phyloP scores from a whole-genome alignment of 225 moss, liverwort and hornwort genomes.

The Marchantia polymorpha region DNA sequence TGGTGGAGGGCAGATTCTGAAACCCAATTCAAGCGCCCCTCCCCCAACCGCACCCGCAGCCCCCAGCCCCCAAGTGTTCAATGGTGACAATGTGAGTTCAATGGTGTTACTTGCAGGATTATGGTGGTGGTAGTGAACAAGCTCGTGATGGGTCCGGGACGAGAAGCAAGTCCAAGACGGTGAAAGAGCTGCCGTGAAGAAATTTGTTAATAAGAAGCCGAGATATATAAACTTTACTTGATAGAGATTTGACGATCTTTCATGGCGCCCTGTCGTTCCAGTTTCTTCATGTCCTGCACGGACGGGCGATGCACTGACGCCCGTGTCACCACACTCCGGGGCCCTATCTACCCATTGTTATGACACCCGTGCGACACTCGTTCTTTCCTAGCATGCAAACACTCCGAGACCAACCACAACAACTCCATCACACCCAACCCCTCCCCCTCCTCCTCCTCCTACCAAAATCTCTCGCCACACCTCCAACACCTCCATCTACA shows the following conservation, averaged over 20 bases:
- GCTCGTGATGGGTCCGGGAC: too few relatives aligned
- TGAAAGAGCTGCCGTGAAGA: not conserved
- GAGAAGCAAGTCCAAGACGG: not conserved
- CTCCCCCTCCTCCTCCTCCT: not conserved
- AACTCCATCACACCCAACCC: not conserved
- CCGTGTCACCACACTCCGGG: too few relatives aligned
- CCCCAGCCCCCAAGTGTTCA: too few relatives aligned
- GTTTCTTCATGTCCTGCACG: constrained; percentile 2
- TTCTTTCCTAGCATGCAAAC: not conserved
- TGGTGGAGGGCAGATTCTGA: not conserved
- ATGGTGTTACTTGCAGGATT: not conserved
- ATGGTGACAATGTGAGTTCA: too few relatives aligned
- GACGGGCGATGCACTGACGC: not conserved
- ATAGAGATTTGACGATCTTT: constrained; percentile 22
- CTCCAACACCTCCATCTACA: not conserved
- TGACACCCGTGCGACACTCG: not conserved
- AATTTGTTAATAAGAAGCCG: not conserved
- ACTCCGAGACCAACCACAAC: too few relatives aligned
- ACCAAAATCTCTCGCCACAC: not conserved
- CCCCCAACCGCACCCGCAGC: not conserved
- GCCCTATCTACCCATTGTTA: not conserved
- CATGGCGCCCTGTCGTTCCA: constrained; percentile 19
- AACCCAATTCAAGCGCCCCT: not conserved
- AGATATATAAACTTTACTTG: constrained; percentile 24
- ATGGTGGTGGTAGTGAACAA: not conserved